Base-by-base conservation (phyloP, 257 asterid species). In the Gynochthodes officinalis region DNA sequence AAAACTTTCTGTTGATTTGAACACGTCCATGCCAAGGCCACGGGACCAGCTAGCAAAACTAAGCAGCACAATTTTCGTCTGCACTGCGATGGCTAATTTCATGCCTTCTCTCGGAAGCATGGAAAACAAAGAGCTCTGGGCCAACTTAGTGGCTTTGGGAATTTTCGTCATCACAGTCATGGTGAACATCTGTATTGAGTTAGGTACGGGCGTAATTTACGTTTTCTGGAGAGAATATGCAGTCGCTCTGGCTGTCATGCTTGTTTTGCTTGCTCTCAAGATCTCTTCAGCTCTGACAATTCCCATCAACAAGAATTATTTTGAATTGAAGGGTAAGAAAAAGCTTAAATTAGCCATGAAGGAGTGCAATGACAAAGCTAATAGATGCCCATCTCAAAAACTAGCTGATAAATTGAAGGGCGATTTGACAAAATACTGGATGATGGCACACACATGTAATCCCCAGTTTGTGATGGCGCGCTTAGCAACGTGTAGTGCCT, bases 401-500 rank as follows among this genome's bases (percentile, higher is more conserved):
- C 42, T 78, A 46, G 5, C 58, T 33, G 64, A 75, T 52, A 89
- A 80, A 72, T 60, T 88, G 74, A 83, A 75, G 65, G 88, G 77
- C 12, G 90, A 92, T 61, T 77, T 92, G 32, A 78, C 77, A 55
- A 84, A 85, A 64, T 84, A 80, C 76, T 92, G 97, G 97, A 90
- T 88, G 87, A 88, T 92, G 97, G 96, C 96, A 0, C 91, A 88
- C 69, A 89, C 96, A 44, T 85, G 95, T 48, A 81, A 81, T 69
- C 96, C 96, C 0, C 96, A 92, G 54, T 92, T 88, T 28, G 96
- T 92, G 55, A 54, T 76, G 80, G 91, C 81, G 12, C 94, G 92
- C 28, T 49, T 87, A 19, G 94, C 92, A 0, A 92, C 98, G 0
- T 83, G 96, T 76, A 88, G 87, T 0, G 92, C 86, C 0, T 86